Evolutionary conservation across 371 early-diverging fungal species (phyloP).

Genomic region (Batkoa obscura): DNA sequence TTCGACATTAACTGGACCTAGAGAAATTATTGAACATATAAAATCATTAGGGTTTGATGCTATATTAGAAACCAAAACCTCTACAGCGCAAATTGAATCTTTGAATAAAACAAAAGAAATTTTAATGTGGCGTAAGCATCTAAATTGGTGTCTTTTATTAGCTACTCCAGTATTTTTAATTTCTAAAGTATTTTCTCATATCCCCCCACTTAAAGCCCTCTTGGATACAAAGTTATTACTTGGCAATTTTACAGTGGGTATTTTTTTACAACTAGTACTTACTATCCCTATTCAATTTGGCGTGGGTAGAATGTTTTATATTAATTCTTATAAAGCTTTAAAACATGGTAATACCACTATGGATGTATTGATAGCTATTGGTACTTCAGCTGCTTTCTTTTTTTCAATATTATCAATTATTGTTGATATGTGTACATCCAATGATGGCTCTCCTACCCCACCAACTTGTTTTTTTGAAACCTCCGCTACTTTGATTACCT

Average conservation of each 20-base stretch:
- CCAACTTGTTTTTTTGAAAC: conserved; percentile 88
- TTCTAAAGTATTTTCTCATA: conserved; percentile 64
- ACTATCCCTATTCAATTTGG: conserved; percentile 84
- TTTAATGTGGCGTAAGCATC: conserved; percentile 48
- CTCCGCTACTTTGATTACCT: conserved; percentile 69
- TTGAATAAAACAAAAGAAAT: conserved; percentile 74
- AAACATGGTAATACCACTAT: conserved; percentile 72
- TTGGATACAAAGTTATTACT: conserved; percentile 10
- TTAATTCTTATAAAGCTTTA: conserved; percentile 53
- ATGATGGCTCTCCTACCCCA: conserved; percentile 8
- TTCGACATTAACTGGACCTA: conserved; percentile 34
- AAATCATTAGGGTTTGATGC: conserved; percentile 77
- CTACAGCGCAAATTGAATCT: conserved; percentile 73
- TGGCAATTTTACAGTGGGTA: conserved; percentile 40
- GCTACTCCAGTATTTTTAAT: conserved; percentile 69
- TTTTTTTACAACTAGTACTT: conserved; percentile 24
- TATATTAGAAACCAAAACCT: conserved; percentile 32
- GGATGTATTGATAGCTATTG: conserved; percentile 85
- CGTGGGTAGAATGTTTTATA: conserved; percentile 62
- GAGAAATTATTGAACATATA: conserved; percentile 59
- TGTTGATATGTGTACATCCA: conserved; percentile 6
- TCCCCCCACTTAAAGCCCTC: conserved; percentile 15
- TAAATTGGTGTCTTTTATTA: conserved; percentile 36
- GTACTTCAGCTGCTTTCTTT: conserved; percentile 64
- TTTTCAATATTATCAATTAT: conserved; percentile 39